Evolutionary conservation across 441 rosid species (phyloP), one percentile per base, ranked within the genome.

Genomic region (Gossypium trilobum): DNA sequence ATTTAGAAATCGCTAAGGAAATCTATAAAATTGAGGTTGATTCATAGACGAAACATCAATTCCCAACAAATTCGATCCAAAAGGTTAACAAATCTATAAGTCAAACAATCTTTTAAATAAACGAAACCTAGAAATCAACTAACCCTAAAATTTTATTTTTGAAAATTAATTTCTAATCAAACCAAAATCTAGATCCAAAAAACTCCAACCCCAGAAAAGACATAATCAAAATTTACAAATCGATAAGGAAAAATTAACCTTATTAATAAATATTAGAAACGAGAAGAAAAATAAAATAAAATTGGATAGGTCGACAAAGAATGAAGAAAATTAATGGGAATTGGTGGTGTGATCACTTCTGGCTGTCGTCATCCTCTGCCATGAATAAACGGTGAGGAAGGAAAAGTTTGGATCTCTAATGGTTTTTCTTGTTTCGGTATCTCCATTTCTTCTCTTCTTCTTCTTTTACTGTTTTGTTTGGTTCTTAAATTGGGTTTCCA

Each of bases 1-100:
- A 70, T 77, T 79, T 68, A 29, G 31, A 58, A 78, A 17, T 60
- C 64, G 19, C 9, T 48, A 0, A 23, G 1, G 29, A 73, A 57
- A 57, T 68, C n/a, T 22, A 61, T 68, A 33, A 33, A 75, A 65
- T 75, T 54, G 19, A 23, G 8, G 69, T 56, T 7, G 10, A 67
- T 19, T 25, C 31, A 56, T 4, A 9, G 60, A 9, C 22, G 27
- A 57, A 67, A n/a, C 20, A 23, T 7, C 6, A 13, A 48, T 6
- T 52, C 48, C n/a, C 72, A 14, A 6, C 17, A 31, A 64, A 25
- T 5, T 11, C 1, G 29, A 33, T 33, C 42, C 9, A 31, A 16
- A 22, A 5, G 3, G 36, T 48, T 33, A 0, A 36, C 42, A n/a
- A 61, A 67, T 76, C 75, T 59, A 50, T 27, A 42, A 61, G 75